Evolutionary conservation across 345 rosid genomes (phyloP).

Genomic region (Camelina sativa): DNA sequence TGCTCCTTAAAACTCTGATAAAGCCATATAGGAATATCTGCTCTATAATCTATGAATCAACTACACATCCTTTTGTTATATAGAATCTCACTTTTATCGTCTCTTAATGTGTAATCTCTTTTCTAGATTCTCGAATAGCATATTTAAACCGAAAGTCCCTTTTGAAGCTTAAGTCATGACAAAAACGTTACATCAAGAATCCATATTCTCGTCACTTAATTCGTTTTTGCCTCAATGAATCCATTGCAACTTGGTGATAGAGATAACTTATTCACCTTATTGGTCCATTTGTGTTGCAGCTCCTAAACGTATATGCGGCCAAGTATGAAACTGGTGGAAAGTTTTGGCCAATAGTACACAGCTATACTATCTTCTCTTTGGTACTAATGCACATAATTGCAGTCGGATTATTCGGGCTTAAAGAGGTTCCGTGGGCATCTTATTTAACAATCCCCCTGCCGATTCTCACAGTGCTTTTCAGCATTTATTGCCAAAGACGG

Average conservation of each 20-base stretch:
- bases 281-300: conserved; percentile 53
- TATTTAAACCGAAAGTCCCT: conserved; percentile 30
- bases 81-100: conserved; percentile 31
- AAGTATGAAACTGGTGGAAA: conserved; percentile 79
- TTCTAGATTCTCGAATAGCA: conserved; percentile 36
- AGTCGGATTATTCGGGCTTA: conserved; percentile 82
- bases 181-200: conserved; percentile 38
- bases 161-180: conserved; percentile 28
- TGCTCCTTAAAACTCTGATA: conserved; percentile 31
- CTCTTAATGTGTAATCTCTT: conserved; percentile 9
- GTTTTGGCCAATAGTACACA: conserved; percentile 86
- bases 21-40: conserved; percentile 33
- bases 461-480: conserved; percentile 74
- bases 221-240: conserved; percentile 11
- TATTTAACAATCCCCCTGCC: conserved; percentile 81
- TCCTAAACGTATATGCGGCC: conserved; percentile 74
- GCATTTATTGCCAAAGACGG: conserved; percentile 71
- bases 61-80: conserved; percentile 21
- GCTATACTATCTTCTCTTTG: conserved; percentile 70
- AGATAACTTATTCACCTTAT: conserved; percentile 11
- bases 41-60: conserved; percentile 27
- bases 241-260: conserved; percentile 34
- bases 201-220: conserved; percentile 34
- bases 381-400: conserved; percentile 88
- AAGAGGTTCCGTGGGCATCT: conserved; percentile 76